Evolutionary conservation across 805 yeast species (phyloP).

Genomic region (Starmerella vitae): DNA sequence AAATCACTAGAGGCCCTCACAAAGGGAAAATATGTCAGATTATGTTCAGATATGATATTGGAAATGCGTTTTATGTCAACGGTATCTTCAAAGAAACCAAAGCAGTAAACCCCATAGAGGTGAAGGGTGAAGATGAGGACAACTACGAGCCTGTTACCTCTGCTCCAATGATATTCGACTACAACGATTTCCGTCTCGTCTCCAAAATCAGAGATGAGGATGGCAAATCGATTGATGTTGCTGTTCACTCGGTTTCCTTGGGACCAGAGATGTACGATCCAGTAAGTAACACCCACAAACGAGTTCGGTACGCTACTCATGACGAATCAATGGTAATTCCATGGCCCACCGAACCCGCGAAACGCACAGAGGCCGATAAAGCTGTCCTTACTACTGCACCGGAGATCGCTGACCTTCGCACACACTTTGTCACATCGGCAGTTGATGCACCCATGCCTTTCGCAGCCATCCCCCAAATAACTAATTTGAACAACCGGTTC

Average conservation of each 20-base stretch:
- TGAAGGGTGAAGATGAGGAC: conserved; percentile 44
- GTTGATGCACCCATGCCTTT: conserved; percentile 56
- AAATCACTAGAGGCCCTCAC: conserved; percentile 38
- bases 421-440: conserved; percentile 57
- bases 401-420: conserved; percentile 49
- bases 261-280: conserved; percentile 62
- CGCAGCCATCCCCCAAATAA: conserved; percentile 50
- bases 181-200: conserved; percentile 55
- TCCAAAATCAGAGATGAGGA: conserved; percentile 57
- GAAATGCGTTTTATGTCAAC: conserved; percentile 50
- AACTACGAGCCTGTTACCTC: conserved; percentile 60
- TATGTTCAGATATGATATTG: conserved; percentile 39
- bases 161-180: conserved; percentile 50
- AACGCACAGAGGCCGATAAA: conserved; percentile 20
- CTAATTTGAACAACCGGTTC: conserved; percentile 62
- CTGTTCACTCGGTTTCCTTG: conserved; percentile 59
- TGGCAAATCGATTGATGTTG: conserved; percentile 55
- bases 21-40: conserved; percentile 66
- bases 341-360: conserved; percentile 61
- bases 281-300: conserved; percentile 57
- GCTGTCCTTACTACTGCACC: conserved; percentile 45
- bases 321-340: conserved; percentile 63
- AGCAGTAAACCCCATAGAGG: conserved; percentile 54
- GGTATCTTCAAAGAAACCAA: conserved; percentile 55
- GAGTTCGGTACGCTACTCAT: conserved; percentile 61